A percentile compares a stretch with the other conserved stretches of the same genome.
phyloP scores from a whole-genome alignment of 352 stramenopile genomes.

The Globisporangium canariense region DNA sequence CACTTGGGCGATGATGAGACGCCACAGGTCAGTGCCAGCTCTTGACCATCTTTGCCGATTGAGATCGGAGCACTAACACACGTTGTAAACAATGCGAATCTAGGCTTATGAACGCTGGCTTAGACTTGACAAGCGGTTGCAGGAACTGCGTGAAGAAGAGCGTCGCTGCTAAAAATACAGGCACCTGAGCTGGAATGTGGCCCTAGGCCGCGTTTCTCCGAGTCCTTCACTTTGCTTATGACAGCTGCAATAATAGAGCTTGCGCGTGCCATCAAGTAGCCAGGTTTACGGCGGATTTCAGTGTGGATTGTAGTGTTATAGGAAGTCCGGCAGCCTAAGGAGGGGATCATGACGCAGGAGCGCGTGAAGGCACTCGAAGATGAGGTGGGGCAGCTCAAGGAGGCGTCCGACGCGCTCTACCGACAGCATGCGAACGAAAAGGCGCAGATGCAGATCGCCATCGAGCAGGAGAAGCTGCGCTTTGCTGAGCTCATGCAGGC shows the following conservation, averaged over 20 bases:
- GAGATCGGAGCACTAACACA: too few species aligned
- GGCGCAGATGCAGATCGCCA: conserved; percentile 68
- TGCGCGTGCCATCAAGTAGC: background rate
- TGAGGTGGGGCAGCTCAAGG: conserved; percentile 46
- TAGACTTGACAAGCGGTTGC: conserved; percentile 24
- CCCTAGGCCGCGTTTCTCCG: too few species aligned
- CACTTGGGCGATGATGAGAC: conserved; percentile 2
- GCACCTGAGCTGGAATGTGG: too few species aligned
- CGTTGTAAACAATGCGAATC: background rate
- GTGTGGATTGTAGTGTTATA: background rate
- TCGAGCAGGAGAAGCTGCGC: conserved; percentile 58
- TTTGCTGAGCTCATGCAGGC: conserved; percentile 39
- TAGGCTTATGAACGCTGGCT: conserved; percentile 20
- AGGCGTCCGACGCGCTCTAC: conserved; percentile 59
- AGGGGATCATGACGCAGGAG: conserved; percentile 25
- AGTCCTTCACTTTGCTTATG: too few species aligned
- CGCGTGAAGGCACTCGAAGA: conserved; percentile 37
- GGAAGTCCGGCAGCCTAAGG: too few species aligned
- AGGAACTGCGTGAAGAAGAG: background rate
- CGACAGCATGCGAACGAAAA: conserved; percentile 72
- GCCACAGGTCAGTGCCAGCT: background rate
- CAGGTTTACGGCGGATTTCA: too few species aligned
- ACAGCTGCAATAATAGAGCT: too few species aligned
- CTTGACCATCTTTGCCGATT: too few species aligned
- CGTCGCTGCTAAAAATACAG: conserved; percentile 1